These are phyloP conservation scores for Bacidia gigantensis DNA, from an alignment of 495 filamentous ascomycete genomes.

Conservation along the genomic window DNA sequence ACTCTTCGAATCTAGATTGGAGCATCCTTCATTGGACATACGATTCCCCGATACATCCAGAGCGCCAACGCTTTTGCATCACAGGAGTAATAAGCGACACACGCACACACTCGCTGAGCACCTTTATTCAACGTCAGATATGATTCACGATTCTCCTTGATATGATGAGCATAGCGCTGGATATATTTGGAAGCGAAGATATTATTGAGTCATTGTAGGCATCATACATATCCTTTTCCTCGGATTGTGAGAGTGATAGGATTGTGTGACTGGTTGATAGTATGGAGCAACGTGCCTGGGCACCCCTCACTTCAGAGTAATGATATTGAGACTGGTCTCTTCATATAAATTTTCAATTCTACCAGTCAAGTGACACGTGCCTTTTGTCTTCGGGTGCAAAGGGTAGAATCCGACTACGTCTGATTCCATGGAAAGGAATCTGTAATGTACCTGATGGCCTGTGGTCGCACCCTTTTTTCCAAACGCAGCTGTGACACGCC, in stretches of 20 bases:
- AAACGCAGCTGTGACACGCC: not conserved
- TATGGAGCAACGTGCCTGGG: not conserved
- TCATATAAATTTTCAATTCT: too few species aligned
- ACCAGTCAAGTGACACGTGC: too few species aligned
- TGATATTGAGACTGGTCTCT: not conserved
- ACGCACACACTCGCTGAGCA: not conserved
- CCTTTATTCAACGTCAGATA: conserved; percentile 2
- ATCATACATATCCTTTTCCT: not conserved
- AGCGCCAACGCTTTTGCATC: not conserved
- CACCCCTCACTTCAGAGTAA: not conserved
- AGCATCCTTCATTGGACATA: conserved; percentile 3
- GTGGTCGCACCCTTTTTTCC: not conserved
- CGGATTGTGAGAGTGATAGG: not conserved
- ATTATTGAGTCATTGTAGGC: not conserved
- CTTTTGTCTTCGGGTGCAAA: too few species aligned
- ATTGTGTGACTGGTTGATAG: not conserved
- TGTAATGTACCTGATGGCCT: not conserved
- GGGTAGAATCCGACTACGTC: too few species aligned
- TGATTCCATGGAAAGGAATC: too few species aligned
- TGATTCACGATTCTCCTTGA: conserved; percentile 13
- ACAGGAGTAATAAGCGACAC: not conserved
- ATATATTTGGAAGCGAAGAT: conserved; percentile 1
- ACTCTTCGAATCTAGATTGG: conserved; percentile 1
- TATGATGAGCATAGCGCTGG: conserved; percentile 11
- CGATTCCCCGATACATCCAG: not conserved